Base-by-base conservation (phyloP, 2,329 filamentous ascomycete species). In the Blastomyces silverae region DNA sequence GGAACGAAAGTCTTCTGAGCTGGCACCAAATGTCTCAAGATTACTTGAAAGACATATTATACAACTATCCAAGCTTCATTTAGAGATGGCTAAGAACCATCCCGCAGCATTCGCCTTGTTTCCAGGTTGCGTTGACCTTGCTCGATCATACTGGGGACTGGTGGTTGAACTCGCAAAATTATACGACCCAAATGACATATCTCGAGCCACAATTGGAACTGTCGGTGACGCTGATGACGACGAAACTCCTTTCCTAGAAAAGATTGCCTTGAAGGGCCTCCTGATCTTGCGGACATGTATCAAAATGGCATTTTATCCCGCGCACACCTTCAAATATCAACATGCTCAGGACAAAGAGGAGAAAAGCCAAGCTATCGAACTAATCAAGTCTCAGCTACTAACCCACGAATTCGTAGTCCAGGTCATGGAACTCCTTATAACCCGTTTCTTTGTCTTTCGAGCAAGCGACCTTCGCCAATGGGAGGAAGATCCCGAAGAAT, bases 401-500 rank as follows among this genome's bases (percentile, higher is more conserved):
- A 90, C 87, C 4, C 83, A 90, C 46, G 84, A 89, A 0, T 85
- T 97, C 65, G 87, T 96, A 2, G 81, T 89, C 20, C 86, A 92
- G 68, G 88, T 96, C 69, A 91, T 94, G 74, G 91, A 94, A 69
- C 82, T 88, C 15, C 86, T 96, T 64, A 90, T 99, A 62, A 91
- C 89, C 0, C 88, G 89, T 70, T 91, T 96, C 69, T 94, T 99
- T 74, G 84, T 94, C 48, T 94, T 97, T 75, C 86, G 91, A 44
- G 85, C 89, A 66, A 86, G 87, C 62, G 94, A 99, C 75, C 84
- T 97, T 0, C 87, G 91, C 67, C 89, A 91, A 65, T 99, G 94
- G 94, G 89, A 95, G 73, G 89, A 95, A 72, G 92, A 96, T 65
- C 91, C 93, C 0, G 91, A 99, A 75, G 92, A 95, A 63, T 99